These are phyloP conservation scores for Suillus clintonianus DNA, from an alignment of 768 basidiomycete genomes.

Conservation along the genomic window DNA sequence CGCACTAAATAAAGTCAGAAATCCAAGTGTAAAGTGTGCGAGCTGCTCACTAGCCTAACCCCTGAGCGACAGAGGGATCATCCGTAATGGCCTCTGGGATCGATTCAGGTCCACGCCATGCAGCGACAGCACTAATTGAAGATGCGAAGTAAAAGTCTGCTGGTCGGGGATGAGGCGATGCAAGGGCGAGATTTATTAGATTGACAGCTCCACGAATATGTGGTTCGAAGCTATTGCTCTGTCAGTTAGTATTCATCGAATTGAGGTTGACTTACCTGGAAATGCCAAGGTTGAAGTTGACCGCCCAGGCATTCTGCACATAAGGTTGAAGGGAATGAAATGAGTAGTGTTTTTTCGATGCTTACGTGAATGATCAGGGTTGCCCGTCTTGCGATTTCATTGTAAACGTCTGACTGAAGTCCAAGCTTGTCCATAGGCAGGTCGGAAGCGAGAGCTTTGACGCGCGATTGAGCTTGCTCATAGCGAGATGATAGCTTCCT, in stretches of 20 bases:
- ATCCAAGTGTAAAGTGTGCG: neutral
- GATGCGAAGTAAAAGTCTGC: slow-evolving; percentile 55
- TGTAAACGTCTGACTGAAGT: slow-evolving; percentile 37
- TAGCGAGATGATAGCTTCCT: slow-evolving; percentile 31
- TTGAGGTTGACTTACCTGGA: slow-evolving; percentile 15
- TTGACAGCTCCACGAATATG: slow-evolving; percentile 53
- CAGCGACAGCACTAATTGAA: slow-evolving; percentile 39
- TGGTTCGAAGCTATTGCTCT: slow-evolving; percentile 36
- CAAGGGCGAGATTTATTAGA: slow-evolving; percentile 49
- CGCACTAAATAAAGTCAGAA: slow-evolving; percentile 10
- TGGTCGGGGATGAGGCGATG: slow-evolving; percentile 31
- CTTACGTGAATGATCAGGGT: slow-evolving; percentile 51
- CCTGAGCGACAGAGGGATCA: slow-evolving; percentile 31
- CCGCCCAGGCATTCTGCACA: slow-evolving; percentile 54
- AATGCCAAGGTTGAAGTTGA: slow-evolving; percentile 51
- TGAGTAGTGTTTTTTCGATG: neutral
- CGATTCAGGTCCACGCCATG: slow-evolving; percentile 19
- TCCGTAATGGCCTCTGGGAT: slow-evolving; percentile 26
- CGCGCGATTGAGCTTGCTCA: slow-evolving; percentile 21
- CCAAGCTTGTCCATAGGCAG: slow-evolving; percentile 44
- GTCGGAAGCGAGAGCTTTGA: slow-evolving; percentile 46
- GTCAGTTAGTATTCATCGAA: slow-evolving; percentile 4
- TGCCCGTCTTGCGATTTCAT: slow-evolving; percentile 31
- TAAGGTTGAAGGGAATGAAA: neutral
- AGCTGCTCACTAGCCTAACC: slow-evolving; percentile 33